Percentiles rank a stretch among this genome's conserved stretches.
Conservation (phyloP, 768 basidiomycete species). For the Suillus clintonianus region DNA sequence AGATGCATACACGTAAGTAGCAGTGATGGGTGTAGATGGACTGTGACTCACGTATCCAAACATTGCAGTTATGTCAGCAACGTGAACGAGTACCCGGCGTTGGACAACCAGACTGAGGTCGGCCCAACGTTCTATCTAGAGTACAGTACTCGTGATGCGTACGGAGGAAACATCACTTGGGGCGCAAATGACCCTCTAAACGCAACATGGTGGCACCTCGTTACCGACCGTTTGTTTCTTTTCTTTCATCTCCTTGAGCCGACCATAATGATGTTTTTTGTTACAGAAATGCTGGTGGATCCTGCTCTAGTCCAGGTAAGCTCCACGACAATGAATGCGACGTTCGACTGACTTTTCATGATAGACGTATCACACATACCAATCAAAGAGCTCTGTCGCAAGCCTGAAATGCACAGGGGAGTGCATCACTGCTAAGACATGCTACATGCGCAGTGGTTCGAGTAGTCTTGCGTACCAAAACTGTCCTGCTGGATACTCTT, state of each 20-base stretch:
- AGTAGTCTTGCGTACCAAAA: slow-evolving; percentile 57
- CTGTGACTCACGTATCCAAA: not conserved
- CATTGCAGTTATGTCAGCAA: slow-evolving; percentile 61
- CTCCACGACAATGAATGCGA: not conserved
- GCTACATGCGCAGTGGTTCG: slow-evolving; percentile 74
- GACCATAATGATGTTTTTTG: not conserved
- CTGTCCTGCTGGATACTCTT: slow-evolving; percentile 64
- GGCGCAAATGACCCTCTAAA: slow-evolving; percentile 64
- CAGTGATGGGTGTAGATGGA: not conserved
- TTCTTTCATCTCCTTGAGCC: not conserved
- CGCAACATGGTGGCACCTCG: slow-evolving; percentile 78
- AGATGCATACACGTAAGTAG: slow-evolving; percentile 68
- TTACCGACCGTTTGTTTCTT: slow-evolving; percentile 58
- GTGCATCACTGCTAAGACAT: slow-evolving; percentile 64
- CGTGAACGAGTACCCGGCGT: slow-evolving; percentile 54
- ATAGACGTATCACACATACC: slow-evolving; percentile 63
- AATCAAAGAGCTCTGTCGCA: slow-evolving; percentile 65
- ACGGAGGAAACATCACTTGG: slow-evolving; percentile 59
- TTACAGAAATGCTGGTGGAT: slow-evolving; percentile 24
- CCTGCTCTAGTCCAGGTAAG: slow-evolving; percentile 22
- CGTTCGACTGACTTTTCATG: not conserved
- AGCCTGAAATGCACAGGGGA: slow-evolving; percentile 55
- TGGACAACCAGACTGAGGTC: slow-evolving; percentile 54
- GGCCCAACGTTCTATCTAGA: slow-evolving; percentile 64
- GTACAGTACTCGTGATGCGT: slow-evolving; percentile 69